Evolutionary conservation across 2,329 filamentous ascomycete genomes (phyloP), one percentile per base, ranked within the genome.

Genomic region (Fusarium mangiferae): DNA sequence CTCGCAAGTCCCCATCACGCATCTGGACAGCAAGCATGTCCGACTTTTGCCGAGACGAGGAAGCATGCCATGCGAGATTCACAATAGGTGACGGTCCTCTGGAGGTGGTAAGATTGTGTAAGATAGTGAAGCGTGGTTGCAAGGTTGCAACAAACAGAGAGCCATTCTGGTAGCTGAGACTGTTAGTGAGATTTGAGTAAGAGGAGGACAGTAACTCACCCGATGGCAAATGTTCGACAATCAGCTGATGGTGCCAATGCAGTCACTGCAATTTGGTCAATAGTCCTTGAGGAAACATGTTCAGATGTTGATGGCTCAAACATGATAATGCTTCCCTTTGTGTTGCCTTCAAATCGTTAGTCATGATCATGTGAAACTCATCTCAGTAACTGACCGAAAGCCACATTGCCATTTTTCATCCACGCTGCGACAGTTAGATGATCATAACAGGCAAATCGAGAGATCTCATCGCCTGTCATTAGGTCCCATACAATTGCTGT

Each of bases 401-500:
- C 96, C 75, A 99, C 92, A 84, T 98, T 97, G 62, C 96, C 96
- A 84, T 98, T 98, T 49, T 92, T 90, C 95, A 99, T 98, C 94
- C 96, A 99, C 18, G 93, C 88, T 42, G 95, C 96, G 36, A 94
- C 92, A 28, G 91, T 92, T 72, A 98, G 88, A 75, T 93, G 90
- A 79, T 97, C 94, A 79, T 97, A 98, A 0, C 95, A 96, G 30
- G 92, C 92, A 84, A 98, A 98, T n/a, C 95, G 90, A 44, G 96
- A 92, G 66, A 98, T 89, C 82, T 98, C 95, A 68, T 95, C 91
- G 55, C 96, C 96, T 0, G 94, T 97, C 84, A 97, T 91, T 69
- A 98, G 87, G 83, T 99, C 96, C 96, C 96, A 99, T 13, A 98
- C 94, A 80, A 98, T 98, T 8, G 95, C 94, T 2, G 94, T 98